These are phyloP conservation scores for Calocera viscosa DNA, from an alignment of 768 basidiomycete species.

Conservation along the genomic window DNA sequence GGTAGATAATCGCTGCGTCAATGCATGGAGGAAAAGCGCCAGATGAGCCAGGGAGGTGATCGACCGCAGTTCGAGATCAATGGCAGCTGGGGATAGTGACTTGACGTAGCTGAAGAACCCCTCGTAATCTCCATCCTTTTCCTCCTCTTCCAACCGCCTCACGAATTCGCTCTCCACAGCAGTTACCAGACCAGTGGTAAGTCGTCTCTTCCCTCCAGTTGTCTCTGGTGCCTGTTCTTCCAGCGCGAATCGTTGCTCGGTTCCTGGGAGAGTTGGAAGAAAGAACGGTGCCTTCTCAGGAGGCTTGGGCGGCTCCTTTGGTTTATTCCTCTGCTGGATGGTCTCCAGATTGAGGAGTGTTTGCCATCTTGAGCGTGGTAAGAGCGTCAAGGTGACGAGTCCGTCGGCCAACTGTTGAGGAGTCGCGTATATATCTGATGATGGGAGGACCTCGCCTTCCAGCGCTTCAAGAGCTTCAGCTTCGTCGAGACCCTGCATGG, in stretches of 20 bases:
- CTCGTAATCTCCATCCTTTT: slow-evolving; percentile 53
- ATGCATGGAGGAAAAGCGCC: slow-evolving; percentile 55
- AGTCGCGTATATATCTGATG: slow-evolving; percentile 60
- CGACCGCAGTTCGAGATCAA: slow-evolving; percentile 82
- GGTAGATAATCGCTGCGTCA: slow-evolving; percentile 58
- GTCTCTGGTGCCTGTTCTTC: slow-evolving; percentile 27
- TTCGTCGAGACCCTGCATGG: slow-evolving; percentile 67
- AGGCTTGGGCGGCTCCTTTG: slow-evolving; percentile 87
- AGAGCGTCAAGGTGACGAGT: slow-evolving; percentile 80
- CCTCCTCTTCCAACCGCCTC: slow-evolving; percentile 46
- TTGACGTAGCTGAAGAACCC: slow-evolving; percentile 74
- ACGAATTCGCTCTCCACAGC: slow-evolving; percentile 57
- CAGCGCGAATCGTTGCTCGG: slow-evolving; percentile 70
- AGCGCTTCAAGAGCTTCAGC: slow-evolving; percentile 64
- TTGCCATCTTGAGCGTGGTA: slow-evolving; percentile 91
- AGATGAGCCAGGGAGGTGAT: slow-evolving; percentile 54
- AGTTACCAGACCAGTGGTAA: slow-evolving; percentile 39
- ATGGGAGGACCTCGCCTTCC: slow-evolving; percentile 43
- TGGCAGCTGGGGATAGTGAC: slow-evolving; percentile 74
- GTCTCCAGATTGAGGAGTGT: slow-evolving; percentile 92
- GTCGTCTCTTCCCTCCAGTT: slow-evolving; percentile 37
- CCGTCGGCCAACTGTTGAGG: slow-evolving; percentile 83
- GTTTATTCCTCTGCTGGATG: slow-evolving; percentile 94
- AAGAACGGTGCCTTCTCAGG: slow-evolving; percentile 97
- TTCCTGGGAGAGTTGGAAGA: slow-evolving; percentile 79